These are phyloP conservation scores for Murraya paniculata DNA, from an alignment of 345 rosid species.

Conservation along the genomic window DNA sequence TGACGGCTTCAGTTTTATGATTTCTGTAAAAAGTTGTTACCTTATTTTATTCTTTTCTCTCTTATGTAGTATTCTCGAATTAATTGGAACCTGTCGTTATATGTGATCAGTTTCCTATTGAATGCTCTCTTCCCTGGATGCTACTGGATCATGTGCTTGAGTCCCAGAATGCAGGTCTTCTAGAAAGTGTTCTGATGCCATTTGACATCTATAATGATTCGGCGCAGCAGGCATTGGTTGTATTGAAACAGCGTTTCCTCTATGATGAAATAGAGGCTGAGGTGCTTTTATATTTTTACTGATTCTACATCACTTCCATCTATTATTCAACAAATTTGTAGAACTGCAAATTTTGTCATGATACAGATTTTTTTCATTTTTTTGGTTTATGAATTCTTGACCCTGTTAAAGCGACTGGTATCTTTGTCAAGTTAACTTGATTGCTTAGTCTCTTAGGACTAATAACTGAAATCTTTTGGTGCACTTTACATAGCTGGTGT, in stretches of 20 bases:
- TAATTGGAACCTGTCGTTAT: neutral
- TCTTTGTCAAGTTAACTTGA: neutral
- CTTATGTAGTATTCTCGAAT: slow-evolving; percentile 6
- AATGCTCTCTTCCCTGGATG: slow-evolving; percentile 99
- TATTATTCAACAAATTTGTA: neutral
- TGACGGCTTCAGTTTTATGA: neutral
- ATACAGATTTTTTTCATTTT: neutral
- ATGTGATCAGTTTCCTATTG: slow-evolving; percentile 77
- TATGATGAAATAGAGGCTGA: slow-evolving; percentile 99
- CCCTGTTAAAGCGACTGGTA: neutral
- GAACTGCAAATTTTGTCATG: neutral
- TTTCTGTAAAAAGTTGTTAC: neutral
- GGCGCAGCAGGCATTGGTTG: slow-evolving; percentile 92
- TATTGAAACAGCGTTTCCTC: slow-evolving; percentile 86
- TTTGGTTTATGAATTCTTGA: neutral
- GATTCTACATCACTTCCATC: neutral
- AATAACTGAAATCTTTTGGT: neutral
- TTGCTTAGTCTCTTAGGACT: neutral
- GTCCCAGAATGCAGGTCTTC: slow-evolving; percentile 72
- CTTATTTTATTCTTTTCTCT: neutral
- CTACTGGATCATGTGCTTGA: slow-evolving; percentile 87
- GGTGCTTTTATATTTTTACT: slow-evolving; percentile 41
- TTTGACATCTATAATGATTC: slow-evolving; percentile 98
- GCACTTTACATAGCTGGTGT: neutral
- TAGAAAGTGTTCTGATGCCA: slow-evolving; percentile 90